Evolutionary conservation across 1,284 basidiomycete genomes (phyloP).

Genomic region (Sporisorium exsertum): DNA sequence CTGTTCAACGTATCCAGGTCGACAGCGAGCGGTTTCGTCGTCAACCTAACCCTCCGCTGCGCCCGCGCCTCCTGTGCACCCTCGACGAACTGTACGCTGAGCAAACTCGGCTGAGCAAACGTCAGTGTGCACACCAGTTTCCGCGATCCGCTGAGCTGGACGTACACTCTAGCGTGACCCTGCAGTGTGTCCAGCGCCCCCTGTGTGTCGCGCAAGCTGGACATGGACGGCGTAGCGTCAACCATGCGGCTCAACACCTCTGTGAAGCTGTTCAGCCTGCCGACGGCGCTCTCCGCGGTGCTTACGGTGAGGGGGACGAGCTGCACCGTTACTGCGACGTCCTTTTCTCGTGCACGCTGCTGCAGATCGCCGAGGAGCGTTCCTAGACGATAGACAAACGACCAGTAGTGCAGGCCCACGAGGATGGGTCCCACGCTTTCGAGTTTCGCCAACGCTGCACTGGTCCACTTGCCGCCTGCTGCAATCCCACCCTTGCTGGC

Average conservation of each 20-base stretch:
- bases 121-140: constrained; percentile 16
- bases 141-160: background rate
- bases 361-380: constrained; percentile 7
- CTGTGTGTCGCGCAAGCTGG: background rate
- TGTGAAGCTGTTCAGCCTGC: background rate
- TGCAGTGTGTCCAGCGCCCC: background rate
- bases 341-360: background rate
- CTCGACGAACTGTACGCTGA: constrained; percentile 28
- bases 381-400: constrained; percentile 34
- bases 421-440: constrained; percentile 32
- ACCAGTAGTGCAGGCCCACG: constrained; percentile 41
- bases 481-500: constrained; percentile 14
- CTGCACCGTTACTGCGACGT: background rate
- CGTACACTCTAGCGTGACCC: constrained; percentile 21
- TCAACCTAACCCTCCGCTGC: constrained; percentile 9
- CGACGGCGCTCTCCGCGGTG: no score
- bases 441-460: constrained; percentile 8
- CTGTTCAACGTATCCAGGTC: constrained; percentile 18
- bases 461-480: constrained; percentile 18
- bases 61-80: background rate
- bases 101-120: constrained; percentile 28
- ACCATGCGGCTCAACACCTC: constrained; percentile 1
- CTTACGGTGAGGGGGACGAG: constrained; percentile 9
- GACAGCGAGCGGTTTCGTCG: constrained; percentile 22
- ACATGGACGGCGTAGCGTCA: constrained; percentile 2